Base-by-base conservation (phyloP, 2,329 filamentous ascomycete species). In the Dryadomyces quercus-mongolicae region DNA sequence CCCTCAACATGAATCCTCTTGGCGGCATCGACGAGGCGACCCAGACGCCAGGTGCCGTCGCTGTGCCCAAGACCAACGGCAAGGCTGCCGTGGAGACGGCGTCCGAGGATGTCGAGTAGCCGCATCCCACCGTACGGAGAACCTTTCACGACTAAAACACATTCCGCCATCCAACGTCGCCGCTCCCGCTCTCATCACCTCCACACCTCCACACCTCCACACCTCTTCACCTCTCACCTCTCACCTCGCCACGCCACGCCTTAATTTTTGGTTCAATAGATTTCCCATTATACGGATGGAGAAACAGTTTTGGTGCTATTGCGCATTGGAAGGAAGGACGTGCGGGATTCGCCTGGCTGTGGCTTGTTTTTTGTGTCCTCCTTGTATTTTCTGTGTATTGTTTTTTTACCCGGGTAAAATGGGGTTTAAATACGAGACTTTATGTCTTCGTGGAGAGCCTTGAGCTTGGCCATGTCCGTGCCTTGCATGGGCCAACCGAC, bases 401-500 rank as follows among this genome's bases (percentile, higher is more conserved):
- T 42, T 50, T 6, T 9, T 38, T 44, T 44, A 31, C 22, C 8
- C 42, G 7, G 36, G 15, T 40, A 12, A 40, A 16, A 40, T 40
- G 5, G 5, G 8, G 53, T 61, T 61, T 48, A 95, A 78, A 97
- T 92, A 77, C 90, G 95, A 16, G 85, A 71, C 79, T 94, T 94
- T 65, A 98, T 76, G 54, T 95, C 87, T 68, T 92, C 89, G 58
- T 80, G 76, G 57, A 94, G 73, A 59, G 80, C 81, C 76, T 91
- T 88, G 63, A 98, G 73, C 66, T 84, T 80, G 1, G 88, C 87
- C 85, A 93, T 94, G 62, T 95, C 84, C 1, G 79, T 78, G 57
- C 74, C 69, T 70, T 88, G 78, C 59, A 83, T 74, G 20, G 91
- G 89, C 93, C 93, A 98, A 38, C 71, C 68, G 5, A 61, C 51